phyloP scores from a whole-genome alignment of 345 rosid genomes.

The Pelargonium nanum region DNA sequence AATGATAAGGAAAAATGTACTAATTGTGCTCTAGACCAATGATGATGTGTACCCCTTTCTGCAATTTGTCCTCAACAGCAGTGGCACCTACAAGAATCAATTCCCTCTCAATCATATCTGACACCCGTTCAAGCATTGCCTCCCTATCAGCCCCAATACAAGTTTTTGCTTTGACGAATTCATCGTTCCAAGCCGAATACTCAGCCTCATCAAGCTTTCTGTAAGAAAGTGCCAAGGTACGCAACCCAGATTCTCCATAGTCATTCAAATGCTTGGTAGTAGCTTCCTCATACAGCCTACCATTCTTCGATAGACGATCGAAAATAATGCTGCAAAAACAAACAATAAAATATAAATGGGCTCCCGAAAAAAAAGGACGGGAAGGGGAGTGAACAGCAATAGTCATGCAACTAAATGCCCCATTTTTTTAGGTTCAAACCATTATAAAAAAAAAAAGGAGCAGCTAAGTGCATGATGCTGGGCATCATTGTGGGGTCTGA shows the following conservation, averaged over 20 bases:
- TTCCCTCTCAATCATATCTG: constrained; percentile 85
- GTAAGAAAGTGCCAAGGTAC: constrained; percentile 76
- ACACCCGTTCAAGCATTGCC: constrained; percentile 49
- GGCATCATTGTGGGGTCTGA: neutral
- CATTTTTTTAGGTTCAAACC: no score
- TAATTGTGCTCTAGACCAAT: constrained; percentile 9
- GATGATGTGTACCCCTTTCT: constrained; percentile 59
- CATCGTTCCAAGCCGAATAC: constrained; percentile 65
- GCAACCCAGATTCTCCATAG: constrained; percentile 91
- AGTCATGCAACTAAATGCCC: neutral
- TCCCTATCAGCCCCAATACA: constrained; percentile 82
- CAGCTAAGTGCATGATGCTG: neutral
- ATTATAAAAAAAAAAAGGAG: neutral
- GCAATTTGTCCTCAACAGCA: constrained; percentile 97
- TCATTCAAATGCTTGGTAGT: constrained; percentile 76
- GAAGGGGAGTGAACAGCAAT: neutral
- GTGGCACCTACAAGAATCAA: constrained; percentile 91
- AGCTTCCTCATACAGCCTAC: constrained; percentile 48
- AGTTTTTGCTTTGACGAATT: constrained; percentile 74
- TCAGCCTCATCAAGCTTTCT: constrained; percentile 63
- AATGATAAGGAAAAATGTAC: constrained; percentile 8
- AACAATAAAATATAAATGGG: constrained; percentile 10
- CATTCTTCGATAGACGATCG: constrained; percentile 78
- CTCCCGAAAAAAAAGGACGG: neutral
- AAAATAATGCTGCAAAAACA: constrained; percentile 62